Percentiles rank a stretch among this genome's conserved stretches.
phyloP scores from a whole-genome alignment of 805 yeast species.

The Zygoascus tannicola region DNA sequence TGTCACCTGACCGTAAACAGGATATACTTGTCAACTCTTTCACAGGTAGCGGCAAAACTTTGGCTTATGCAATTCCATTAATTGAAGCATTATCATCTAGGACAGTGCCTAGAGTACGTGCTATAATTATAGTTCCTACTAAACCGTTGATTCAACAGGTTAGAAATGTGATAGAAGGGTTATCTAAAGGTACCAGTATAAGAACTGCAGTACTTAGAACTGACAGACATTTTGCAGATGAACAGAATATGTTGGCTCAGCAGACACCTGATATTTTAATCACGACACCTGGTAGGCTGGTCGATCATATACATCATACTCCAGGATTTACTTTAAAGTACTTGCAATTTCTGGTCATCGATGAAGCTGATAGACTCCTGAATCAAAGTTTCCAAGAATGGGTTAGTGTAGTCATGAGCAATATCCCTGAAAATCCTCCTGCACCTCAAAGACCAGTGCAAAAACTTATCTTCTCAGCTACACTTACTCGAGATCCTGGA shows the following conservation, averaged over 20 bases:
- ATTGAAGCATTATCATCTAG: slow-evolving; percentile 57
- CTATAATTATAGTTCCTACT: slow-evolving; percentile 81
- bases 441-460: slow-evolving; percentile 33
- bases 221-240: slow-evolving; percentile 53
- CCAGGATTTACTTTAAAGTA: slow-evolving; percentile 34
- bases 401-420: slow-evolving; percentile 43
- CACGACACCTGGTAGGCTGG: slow-evolving; percentile 78
- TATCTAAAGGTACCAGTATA: slow-evolving; percentile 61
- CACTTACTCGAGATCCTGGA: slow-evolving; percentile 88
- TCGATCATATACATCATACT: slow-evolving; percentile 40
- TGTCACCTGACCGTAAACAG: slow-evolving; percentile 28
- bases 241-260: slow-evolving; percentile 39
- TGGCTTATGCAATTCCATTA: slow-evolving; percentile 80
- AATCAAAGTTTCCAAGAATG: slow-evolving; percentile 92
- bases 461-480: slow-evolving; percentile 82
- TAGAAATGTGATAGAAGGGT: slow-evolving; percentile 45
- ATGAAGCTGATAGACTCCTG: slow-evolving; percentile 92
- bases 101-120: slow-evolving; percentile 62
- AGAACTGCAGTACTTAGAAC: slow-evolving; percentile 49
- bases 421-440: slow-evolving; percentile 11
- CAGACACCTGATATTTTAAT: slow-evolving; percentile 30
- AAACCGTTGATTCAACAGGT: slow-evolving; percentile 82
- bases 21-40: slow-evolving; percentile 86
- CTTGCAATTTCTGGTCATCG: slow-evolving; percentile 63
- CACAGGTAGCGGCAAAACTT: slow-evolving; percentile 93